Evolutionary conservation across 495 filamentous ascomycete species (phyloP), one percentile per base, ranked within the genome.

Genomic region (Penicillium longicatenatum): DNA sequence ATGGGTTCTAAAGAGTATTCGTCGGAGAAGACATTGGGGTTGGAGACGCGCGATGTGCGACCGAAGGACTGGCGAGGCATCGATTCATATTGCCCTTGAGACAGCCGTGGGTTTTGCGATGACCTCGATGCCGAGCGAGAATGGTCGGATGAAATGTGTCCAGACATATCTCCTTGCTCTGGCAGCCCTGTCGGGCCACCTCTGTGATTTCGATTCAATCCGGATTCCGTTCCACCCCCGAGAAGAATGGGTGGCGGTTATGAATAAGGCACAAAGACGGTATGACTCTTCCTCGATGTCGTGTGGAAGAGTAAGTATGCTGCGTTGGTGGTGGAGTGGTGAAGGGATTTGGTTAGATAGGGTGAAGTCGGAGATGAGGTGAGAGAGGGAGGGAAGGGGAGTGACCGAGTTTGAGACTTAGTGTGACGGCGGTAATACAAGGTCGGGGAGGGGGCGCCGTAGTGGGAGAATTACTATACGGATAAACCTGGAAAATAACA

Each of bases 21-120:
- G 62, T 83, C 80, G 44, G 79, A 77, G 64, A 83, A 83, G 39
- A 81, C 75, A 67, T 81, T 79, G 37, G 77, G 77, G 50, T 80
- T 79, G 30, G 72, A 74, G 50, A 66, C 68, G 54, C 64, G 72
- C 22, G 71, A 75, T 26, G 64, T 71, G 66, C 67, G 74, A 69
- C 69, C 58, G 47, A 72, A 74, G 47, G 74, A 69, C 20, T 65
- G 65, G 35, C 63, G 71, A 70, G 63, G 62, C 61, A 69, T 71
- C 62, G 73, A 63, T 29, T 75, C 75, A 44, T 67, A 58, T 49
- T 69, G 60, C 29, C 62, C 48, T 29, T 67, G 69, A 9, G 63
- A 67, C 37, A 55, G 56, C 26, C 60, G 71, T 56, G 67, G 66
- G 19, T 64, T 63, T 37, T 68, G 70, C 33, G 75, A 78, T 39